Evolutionary conservation across 768 basidiomycete species (phyloP), one percentile per base, ranked within the genome.

Genomic region (Leccinum sublutescens): DNA sequence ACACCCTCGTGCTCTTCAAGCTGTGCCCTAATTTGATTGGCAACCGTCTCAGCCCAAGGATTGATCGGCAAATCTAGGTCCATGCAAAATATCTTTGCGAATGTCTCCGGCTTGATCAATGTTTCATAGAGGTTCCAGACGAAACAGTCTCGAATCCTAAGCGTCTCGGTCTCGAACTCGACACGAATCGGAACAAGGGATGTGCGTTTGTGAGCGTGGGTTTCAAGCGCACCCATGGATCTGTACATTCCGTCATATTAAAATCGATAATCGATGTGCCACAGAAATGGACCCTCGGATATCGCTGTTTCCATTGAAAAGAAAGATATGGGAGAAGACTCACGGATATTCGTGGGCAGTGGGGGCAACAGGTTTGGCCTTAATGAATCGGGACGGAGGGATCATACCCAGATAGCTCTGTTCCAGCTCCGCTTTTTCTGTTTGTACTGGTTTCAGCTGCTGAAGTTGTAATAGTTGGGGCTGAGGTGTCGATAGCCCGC

Each of bases 111-210:
- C 25, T 86, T 88, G 65, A 96, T 87, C 61, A 92, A 75, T n/a
- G 79, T 77, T 75, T 98, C 96, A 70, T 93, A 85, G 50, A 95
- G 74, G 67, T 98, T 97, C 97, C 97, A 99, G 11, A 93, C 84
- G 72, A 99, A 98, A 68, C 89, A 89, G 69, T 99, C 97, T 45
- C 95, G 88, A 71, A 99, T 85, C 66, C 95, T 81, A 68, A 92
- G 91, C 0, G 89, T 89, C 11, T 93, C 92, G 11, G 90, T 93
- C 70, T 98, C 95, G 66, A 99, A 86, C 66, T 98, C 95, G 54
- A 99, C 91, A 50, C 93, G 91, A 58, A 99, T 93, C 3, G 97
- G 97, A 12, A 98, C 85, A 34, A 96, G 85, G 5, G 81, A 70
- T 2, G 81, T 78, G 1, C 72, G 73, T 60, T 75, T 74, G 50